These are phyloP conservation scores for Melocanna baccifera DNA, from an alignment of 176 grass and related monocot species.

Conservation along the genomic window DNA sequence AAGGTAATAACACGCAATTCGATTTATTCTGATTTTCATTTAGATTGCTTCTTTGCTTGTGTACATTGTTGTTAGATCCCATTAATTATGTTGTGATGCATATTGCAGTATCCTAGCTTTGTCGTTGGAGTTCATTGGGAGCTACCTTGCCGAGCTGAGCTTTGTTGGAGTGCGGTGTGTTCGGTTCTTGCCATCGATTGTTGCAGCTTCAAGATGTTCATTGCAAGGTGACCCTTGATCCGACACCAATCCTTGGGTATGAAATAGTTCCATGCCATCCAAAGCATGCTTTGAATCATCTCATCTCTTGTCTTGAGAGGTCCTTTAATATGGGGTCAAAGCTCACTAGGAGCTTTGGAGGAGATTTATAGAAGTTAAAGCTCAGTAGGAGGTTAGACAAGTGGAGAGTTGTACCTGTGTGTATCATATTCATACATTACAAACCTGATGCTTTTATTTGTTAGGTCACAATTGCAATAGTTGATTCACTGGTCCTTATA, in stretches of 20 bases:
- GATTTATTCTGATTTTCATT: not conserved
- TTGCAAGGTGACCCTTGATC: constrained; percentile 71
- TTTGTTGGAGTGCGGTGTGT: constrained; percentile 73
- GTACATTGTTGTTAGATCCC: constrained; percentile 9
- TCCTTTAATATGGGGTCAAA: constrained; percentile 14
- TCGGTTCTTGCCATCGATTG: constrained; percentile 70
- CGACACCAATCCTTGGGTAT: constrained; percentile 80
- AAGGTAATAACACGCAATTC: constrained; percentile 32
- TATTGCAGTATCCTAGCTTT: constrained; percentile 49
- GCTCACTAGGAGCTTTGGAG: constrained; percentile 6
- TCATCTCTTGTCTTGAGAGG: not conserved
- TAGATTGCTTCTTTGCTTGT: not conserved
- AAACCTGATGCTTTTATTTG: constrained; percentile 34
- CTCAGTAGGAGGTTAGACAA: constrained; percentile 21
- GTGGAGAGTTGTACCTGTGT: constrained; percentile 27
- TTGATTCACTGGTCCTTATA: not conserved
- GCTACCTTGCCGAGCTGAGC: constrained; percentile 79
- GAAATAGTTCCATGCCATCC: not conserved
- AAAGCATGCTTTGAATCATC: not conserved
- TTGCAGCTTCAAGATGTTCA: constrained; percentile 76
- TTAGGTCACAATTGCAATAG: constrained; percentile 6
- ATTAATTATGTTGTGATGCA: not conserved
- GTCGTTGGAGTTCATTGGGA: constrained; percentile 56
- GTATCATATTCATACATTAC: constrained; percentile 52
- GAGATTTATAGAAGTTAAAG: constrained; percentile 18